These are phyloP conservation scores for Draba incana DNA, from an alignment of 345 rosid genomes.

Conservation along the genomic window DNA sequence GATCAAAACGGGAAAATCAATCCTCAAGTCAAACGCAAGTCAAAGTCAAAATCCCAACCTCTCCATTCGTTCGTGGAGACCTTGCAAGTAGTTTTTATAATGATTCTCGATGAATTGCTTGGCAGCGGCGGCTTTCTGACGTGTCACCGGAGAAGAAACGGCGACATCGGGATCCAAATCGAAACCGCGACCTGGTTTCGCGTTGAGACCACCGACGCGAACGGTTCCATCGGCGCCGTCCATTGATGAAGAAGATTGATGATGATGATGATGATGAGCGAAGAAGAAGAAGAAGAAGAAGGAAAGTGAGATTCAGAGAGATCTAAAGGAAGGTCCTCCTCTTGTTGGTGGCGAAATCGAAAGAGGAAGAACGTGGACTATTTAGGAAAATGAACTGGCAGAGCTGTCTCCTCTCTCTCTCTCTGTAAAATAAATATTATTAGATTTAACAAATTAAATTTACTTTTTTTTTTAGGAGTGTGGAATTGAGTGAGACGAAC, in stretches of 20 bases:
- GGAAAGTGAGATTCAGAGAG: slow-evolving; percentile 30
- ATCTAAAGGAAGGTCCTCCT: background rate
- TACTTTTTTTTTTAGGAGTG: background rate
- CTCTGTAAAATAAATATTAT: background rate
- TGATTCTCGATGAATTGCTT: slow-evolving; percentile 98
- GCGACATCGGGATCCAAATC: slow-evolving; percentile 70
- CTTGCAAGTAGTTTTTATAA: slow-evolving; percentile 90
- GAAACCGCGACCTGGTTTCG: slow-evolving; percentile 63
- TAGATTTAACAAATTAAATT: background rate
- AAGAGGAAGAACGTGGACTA: slow-evolving; percentile 41
- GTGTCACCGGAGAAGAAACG: slow-evolving; percentile 92
- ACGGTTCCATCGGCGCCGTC: slow-evolving; percentile 91
- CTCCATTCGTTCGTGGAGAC: slow-evolving; percentile 90
- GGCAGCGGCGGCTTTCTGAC: slow-evolving; percentile 97
- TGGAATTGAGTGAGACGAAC: background rate
- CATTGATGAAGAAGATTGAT: slow-evolving; percentile 42
- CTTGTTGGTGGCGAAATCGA: slow-evolving; percentile 32
- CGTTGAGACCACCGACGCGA: slow-evolving; percentile 63
- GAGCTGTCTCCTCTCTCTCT: slow-evolving; percentile 34
- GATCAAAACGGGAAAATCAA: background rate
- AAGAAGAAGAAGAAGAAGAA: slow-evolving; percentile 4
- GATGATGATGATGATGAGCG: background rate
- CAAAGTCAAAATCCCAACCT: slow-evolving; percentile 51
- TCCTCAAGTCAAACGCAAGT: slow-evolving; percentile 30
- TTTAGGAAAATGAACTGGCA: slow-evolving; percentile 38